These are phyloP conservation scores for Penicillium verhagenii DNA, from an alignment of 495 filamentous ascomycete species.

Conservation along the genomic window DNA sequence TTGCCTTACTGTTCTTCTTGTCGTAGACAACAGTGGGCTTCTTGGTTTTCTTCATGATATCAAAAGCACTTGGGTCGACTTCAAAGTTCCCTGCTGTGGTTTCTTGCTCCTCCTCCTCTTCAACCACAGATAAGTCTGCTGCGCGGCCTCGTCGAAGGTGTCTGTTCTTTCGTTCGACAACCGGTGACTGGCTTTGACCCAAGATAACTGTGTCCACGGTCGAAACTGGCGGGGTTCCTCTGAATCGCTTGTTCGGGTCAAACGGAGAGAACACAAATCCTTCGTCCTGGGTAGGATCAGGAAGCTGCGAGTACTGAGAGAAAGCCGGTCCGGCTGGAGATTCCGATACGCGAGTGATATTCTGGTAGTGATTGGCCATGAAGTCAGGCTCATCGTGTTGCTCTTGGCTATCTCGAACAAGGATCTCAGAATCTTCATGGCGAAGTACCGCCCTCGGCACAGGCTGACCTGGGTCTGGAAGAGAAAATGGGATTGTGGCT, in stretches of 20 bases:
- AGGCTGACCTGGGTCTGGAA: slow-evolving; percentile 55
- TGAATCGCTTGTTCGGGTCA: slow-evolving; percentile 56
- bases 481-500: slow-evolving; percentile 43
- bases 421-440: slow-evolving; percentile 50
- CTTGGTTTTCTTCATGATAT: slow-evolving; percentile 71
- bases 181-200: slow-evolving; percentile 57
- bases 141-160: slow-evolving; percentile 52
- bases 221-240: slow-evolving; percentile 57
- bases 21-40: slow-evolving; percentile 60
- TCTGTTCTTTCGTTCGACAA: slow-evolving; percentile 57
- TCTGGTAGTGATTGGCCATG: slow-evolving; percentile 29
- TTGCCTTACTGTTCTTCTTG: slow-evolving; percentile 85
- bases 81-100: slow-evolving; percentile 35
- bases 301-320: slow-evolving; percentile 61
- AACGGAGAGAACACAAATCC: slow-evolving; percentile 68
- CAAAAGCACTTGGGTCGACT: slow-evolving; percentile 60
- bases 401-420: slow-evolving; percentile 67
- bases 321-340: slow-evolving; percentile 40
- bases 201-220: slow-evolving; percentile 69
- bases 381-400: slow-evolving; percentile 33
- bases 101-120: slow-evolving; percentile 37
- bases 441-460: slow-evolving; percentile 38
- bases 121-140: slow-evolving; percentile 35
- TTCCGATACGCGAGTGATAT: slow-evolving; percentile 39
- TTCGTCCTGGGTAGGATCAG: slow-evolving; percentile 82